phyloP scores from a whole-genome alignment of 306 rosid genomes.

The Vicia faba region DNA sequence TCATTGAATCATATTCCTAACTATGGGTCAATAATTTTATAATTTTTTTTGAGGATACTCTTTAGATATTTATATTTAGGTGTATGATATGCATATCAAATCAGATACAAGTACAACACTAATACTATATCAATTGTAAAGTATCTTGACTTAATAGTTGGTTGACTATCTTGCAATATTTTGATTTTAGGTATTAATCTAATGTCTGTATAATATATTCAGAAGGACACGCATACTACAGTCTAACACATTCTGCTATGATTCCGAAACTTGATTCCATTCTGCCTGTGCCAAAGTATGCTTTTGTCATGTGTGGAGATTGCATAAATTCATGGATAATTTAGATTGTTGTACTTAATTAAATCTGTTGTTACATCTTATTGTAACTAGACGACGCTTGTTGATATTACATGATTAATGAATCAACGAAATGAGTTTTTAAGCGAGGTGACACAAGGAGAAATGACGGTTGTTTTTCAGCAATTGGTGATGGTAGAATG shows the following conservation, averaged over 20 bases:
- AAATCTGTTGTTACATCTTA: not conserved
- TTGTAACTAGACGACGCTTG: conserved; percentile 22
- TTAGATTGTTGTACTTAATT: not conserved
- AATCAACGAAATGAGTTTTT: conserved; percentile 5
- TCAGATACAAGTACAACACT: not conserved
- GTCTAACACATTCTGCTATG: conserved; percentile 14
- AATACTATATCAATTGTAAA: not conserved
- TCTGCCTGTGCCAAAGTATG: not conserved
- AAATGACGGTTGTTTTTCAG: not conserved
- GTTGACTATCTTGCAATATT: not conserved
- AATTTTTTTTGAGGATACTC: not conserved
- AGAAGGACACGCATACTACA: conserved; percentile 2
- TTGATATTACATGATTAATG: conserved; percentile 2
- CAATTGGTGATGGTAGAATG: conserved; percentile 1
- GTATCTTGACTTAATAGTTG: not conserved
- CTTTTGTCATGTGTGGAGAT: not conserved
- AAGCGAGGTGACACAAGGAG: conserved; percentile 15
- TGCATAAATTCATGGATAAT: not conserved
- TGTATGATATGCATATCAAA: not conserved
- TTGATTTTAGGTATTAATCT: conserved; percentile 3
- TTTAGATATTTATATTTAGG: not conserved
- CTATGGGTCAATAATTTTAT: not conserved
- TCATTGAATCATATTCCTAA: not conserved
- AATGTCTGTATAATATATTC: not conserved
- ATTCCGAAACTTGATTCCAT: conserved; percentile 19